Evolutionary conservation across 306 rosid species (phyloP).

Genomic region (Rosa multiflora): DNA sequence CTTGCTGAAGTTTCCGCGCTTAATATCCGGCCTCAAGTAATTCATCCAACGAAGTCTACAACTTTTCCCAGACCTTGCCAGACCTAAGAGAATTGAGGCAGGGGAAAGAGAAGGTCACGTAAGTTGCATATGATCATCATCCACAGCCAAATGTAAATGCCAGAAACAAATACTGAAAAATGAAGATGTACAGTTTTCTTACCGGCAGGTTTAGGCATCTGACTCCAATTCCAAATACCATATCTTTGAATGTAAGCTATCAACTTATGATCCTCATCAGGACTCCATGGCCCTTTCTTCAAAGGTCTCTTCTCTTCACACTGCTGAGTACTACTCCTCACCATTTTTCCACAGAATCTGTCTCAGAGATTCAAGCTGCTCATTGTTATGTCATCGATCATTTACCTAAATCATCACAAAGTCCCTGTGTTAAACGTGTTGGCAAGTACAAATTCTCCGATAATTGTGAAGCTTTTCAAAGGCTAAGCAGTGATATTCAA

Average conservation of each 20-base stretch:
- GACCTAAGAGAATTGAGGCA: slow-evolving; percentile 10
- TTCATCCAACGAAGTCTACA: slow-evolving; percentile 46
- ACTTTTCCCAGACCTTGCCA: slow-evolving; percentile 42
- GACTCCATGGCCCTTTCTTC: slow-evolving; percentile 38
- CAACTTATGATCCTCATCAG: slow-evolving; percentile 41
- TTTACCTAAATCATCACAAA: background rate
- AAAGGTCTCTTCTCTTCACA: slow-evolving; percentile 19
- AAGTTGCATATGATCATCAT: background rate
- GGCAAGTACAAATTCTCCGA: background rate
- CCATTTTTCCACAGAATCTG: slow-evolving; percentile 15
- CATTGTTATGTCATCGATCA: background rate
- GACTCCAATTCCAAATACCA: slow-evolving; percentile 47
- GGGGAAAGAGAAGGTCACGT: background rate
- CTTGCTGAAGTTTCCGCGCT: slow-evolving; percentile 34
- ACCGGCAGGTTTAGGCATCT: slow-evolving; percentile 44
- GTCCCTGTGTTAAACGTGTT: background rate
- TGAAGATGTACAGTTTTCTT: background rate
- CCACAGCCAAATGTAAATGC: background rate
- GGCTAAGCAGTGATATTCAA: background rate
- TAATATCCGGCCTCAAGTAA: slow-evolving; percentile 41
- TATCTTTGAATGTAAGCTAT: slow-evolving; percentile 28
- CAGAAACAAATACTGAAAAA: background rate
- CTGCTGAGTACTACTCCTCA: slow-evolving; percentile 13
- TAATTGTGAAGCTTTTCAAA: background rate
- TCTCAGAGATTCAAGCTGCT: background rate